Evolutionary conservation across 768 basidiomycete genomes (phyloP).

Genomic region (Mycena galericulata): DNA sequence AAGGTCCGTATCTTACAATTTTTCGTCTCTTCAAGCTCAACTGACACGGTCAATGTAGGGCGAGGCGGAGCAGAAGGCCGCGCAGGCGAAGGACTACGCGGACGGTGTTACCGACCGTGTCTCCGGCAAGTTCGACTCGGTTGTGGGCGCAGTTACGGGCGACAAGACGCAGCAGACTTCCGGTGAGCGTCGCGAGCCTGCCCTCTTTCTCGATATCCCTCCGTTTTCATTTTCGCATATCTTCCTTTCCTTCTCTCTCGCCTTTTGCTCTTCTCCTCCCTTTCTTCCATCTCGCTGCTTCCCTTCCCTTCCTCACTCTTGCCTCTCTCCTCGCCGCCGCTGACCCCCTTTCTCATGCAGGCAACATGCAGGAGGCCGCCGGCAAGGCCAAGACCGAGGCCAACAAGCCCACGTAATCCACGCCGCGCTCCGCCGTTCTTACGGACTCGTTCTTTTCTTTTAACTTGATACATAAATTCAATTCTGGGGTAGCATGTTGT

Average conservation of each 20-base stretch:
- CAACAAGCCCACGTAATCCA: constrained; percentile 25
- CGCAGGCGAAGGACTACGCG: constrained; percentile 50
- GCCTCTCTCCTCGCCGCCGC: background rate
- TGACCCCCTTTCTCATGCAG: background rate
- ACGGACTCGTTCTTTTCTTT: no score
- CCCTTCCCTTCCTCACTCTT: background rate
- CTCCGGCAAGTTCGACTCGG: constrained; percentile 45
- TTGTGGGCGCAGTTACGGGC: constrained; percentile 51
- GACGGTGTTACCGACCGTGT: constrained; percentile 50
- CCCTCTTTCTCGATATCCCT: no score
- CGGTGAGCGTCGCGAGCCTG: constrained; percentile 41
- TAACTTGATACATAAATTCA: no score
- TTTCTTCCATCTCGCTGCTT: background rate
- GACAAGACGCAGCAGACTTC: constrained; percentile 49
- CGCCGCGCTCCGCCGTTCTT: no score
- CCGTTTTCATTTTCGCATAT: background rate
- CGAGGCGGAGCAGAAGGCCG: constrained; percentile 48
- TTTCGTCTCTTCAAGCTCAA: background rate
- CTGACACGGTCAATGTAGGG: constrained; percentile 20
- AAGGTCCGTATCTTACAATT: constrained; percentile 23
- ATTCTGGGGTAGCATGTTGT: no score
- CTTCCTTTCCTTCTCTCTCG: no score
- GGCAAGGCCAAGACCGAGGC: constrained; percentile 22
- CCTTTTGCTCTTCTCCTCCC: background rate
- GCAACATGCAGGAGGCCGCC: constrained; percentile 15